These are phyloP conservation scores for Xanthoparmelia taractica DNA, from an alignment of 495 filamentous ascomycete species.

Conservation along the genomic window DNA sequence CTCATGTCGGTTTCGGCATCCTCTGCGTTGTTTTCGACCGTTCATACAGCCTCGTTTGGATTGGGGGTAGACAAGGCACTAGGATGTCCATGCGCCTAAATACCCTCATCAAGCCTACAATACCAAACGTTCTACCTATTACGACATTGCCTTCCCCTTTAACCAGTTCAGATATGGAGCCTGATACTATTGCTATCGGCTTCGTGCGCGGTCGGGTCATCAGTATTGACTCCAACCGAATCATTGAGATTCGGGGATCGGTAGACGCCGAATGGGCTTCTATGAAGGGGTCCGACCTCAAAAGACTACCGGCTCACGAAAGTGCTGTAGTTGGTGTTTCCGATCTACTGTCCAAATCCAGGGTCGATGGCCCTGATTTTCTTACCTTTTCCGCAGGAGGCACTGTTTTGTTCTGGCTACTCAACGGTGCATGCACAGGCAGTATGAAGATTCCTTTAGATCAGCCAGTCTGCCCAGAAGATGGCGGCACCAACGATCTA, in stretches of 20 bases:
- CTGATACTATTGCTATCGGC: constrained; percentile 56
- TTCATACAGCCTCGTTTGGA: constrained; percentile 43
- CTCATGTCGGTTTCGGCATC: constrained; percentile 54
- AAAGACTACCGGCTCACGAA: constrained; percentile 57
- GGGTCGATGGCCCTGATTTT: constrained; percentile 58
- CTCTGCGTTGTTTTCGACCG: constrained; percentile 54
- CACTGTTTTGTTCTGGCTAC: constrained; percentile 70
- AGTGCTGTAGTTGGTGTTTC: constrained; percentile 72
- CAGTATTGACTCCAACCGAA: constrained; percentile 64
- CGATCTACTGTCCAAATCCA: constrained; percentile 47
- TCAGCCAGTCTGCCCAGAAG: constrained; percentile 47
- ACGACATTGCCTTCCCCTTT: neutral
- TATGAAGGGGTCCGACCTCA: constrained; percentile 27
- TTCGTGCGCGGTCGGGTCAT: constrained; percentile 60
- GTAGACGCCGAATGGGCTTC: constrained; percentile 31
- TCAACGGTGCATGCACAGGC: constrained; percentile 57
- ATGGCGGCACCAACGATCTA: constrained; percentile 65
- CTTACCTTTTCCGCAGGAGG: constrained; percentile 82
- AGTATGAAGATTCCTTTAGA: constrained; percentile 63
- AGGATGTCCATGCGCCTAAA: constrained; percentile 19
- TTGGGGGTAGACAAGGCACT: constrained; percentile 41
- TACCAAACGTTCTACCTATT: neutral
- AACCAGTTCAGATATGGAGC: constrained; percentile 23
- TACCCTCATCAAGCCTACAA: constrained; percentile 9
- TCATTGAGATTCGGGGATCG: constrained; percentile 56